Base-by-base conservation (phyloP, 2,329 filamentous ascomycete species). In the Talaromyces rugulosus region DNA sequence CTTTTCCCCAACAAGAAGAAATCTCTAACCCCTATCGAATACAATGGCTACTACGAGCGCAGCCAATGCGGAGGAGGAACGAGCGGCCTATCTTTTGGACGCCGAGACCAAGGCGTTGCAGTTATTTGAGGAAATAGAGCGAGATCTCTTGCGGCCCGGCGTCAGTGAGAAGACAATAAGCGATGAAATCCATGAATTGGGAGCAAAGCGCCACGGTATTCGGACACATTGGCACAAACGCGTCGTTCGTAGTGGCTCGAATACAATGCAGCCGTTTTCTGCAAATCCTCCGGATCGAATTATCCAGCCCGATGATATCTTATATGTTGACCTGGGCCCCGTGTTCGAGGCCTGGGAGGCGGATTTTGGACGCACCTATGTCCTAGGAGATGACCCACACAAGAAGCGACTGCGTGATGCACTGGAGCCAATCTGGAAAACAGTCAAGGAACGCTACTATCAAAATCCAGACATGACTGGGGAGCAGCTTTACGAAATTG, bases 311-410 rank as follows among this genome's bases (percentile, higher is more conserved):
- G 80, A 82, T 58, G 82, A 84, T 60, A 83, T 84, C 56, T 69
- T 84, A 2, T 77, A 81, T 61, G 77, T 84, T 36, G 82, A 84
- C 63, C 72, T 84, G 1, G 82, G 82, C 0, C 81, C 82, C 0
- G 81, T 83, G 0, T 83, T 84, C 61, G 81, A 82, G 57, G 74
- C 72, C 0, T 84, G 80, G 79, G 82, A 84, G 66, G 82, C 82
- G 5, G 82, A 83, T 63, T 83, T 83, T 62, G 81, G 81, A 7
- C 79, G 81, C 14, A 84, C 82, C 0, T 84, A 78, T 63, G 81
- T 84, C 3, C 74, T 84, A 0, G 81, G 80, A 3, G 63, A 76
- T 56, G 81, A 83, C 58, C 76, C 78, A 1, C 62, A 70, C 23
- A 84, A 83, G 70, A 71, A 70, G 16, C 72, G 70, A 56, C 66